phyloP scores from a whole-genome alignment of 2,329 filamentous ascomycete species.

The Gyromitra esculenta region DNA sequence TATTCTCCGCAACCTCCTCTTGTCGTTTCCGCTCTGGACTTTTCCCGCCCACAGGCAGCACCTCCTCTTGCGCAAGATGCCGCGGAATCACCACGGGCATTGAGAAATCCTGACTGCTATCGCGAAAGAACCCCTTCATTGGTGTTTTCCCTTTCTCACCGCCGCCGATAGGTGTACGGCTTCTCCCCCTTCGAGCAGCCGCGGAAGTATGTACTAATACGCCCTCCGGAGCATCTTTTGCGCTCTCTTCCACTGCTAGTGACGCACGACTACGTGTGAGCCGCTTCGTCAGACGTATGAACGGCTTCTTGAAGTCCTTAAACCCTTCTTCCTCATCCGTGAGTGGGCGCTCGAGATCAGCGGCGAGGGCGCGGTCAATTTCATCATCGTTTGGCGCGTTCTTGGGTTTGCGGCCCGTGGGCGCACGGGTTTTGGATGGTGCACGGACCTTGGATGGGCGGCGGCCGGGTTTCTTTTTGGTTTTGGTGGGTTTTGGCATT shows the following conservation, averaged over 20 bases:
- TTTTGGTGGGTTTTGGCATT: constrained; percentile 54
- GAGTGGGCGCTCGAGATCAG: constrained; percentile 69
- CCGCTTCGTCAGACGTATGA: constrained; percentile 59
- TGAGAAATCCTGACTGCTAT: constrained; percentile 43
- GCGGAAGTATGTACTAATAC: constrained; percentile 34
- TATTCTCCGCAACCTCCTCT: constrained; percentile 17
- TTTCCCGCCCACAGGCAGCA: constrained; percentile 17
- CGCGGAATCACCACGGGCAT: constrained; percentile 51
- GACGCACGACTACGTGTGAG: constrained; percentile 55
- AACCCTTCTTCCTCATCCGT: constrained; percentile 67
- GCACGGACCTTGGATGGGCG: constrained; percentile 45
- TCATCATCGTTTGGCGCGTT: constrained; percentile 69
- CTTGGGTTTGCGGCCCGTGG: constrained; percentile 62
- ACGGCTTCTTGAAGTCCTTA: constrained; percentile 62
- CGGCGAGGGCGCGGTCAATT: constrained; percentile 72
- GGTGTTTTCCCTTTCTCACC: constrained; percentile 26
- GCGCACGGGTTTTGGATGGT: constrained; percentile 18
- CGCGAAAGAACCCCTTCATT: constrained; percentile 44
- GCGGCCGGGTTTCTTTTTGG: constrained; percentile 36
- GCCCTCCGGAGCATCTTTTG: constrained; percentile 41
- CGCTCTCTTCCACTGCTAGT: constrained; percentile 48
- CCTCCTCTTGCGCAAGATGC: constrained; percentile 39
- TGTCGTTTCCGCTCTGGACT: constrained; percentile 22
- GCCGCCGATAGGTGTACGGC: constrained; percentile 18
- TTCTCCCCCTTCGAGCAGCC: constrained; percentile 53